Base-by-base conservation (phyloP, 768 basidiomycete species). In the Boletus subcaerulescens region DNA sequence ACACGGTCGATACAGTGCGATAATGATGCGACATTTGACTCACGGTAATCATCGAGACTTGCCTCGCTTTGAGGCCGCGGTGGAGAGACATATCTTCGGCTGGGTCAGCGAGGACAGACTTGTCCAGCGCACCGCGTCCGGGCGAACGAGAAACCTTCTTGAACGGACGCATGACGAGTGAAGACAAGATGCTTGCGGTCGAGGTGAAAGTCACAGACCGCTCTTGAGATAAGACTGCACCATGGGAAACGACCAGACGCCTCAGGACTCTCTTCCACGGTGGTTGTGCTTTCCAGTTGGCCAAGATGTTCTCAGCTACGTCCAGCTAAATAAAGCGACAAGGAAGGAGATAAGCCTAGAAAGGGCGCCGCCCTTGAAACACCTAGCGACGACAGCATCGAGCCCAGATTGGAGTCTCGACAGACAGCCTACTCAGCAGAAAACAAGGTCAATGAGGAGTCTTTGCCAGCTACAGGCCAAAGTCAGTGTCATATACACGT, bases 31-130 rank as follows among this genome's bases (percentile, higher is more conserved):
- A 48, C 1, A 26, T 58, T 36, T 48, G 44, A 61, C 70, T 44
- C 58, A 78, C 76, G 50, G 80, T 80, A 56, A 85, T 83, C 78
- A 82, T 80, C 24, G 79, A 81, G 46, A 80, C 77, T 56, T 81
- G 79, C 24, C 79, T 72, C 14, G 79, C 78, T 35, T 82, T 76
- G 45, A 80, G 73, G 29, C 76, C 79, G 40, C 78, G 74, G 55
- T 80, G 79, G 38, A 83, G 66, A 38, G 69, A 76, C 38, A 74
- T 60, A 45, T 70, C 68, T 40, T 62, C 52, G 10, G 67, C 57
- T 17, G 76, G 75, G 35, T 77, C 75, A 18, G 69, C 56, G 42
- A 71, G 64, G 13, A 68, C 68, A 18, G 15, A 35, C 33, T 33
- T 35, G 11, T 56, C 35, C 9, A 13, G 36, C 3, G 26, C n/a